Base-by-base conservation (phyloP, 495 filamentous ascomycete species). In the Tuber umbilicatum region DNA sequence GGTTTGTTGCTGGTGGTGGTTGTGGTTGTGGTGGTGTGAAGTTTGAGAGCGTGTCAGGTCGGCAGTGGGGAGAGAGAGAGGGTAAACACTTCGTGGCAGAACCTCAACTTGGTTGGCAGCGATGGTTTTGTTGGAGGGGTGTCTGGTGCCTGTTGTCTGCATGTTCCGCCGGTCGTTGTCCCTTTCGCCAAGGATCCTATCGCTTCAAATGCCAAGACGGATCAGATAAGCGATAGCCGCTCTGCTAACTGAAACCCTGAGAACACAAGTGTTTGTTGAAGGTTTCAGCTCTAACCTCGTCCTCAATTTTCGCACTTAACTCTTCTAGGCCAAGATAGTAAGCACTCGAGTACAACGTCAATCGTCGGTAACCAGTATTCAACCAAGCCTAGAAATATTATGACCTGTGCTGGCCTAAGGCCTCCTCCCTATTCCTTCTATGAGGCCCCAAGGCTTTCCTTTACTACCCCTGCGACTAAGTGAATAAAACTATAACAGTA, bases 31-130 rank as follows among this genome's bases (percentile, higher is more conserved):
- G 55, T 64, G 55, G 55, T 64, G 55, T 64, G 55, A 64, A 64
- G n/a, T 64, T 31, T 64, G 55, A 64, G 55, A 64, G 55, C 55
- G 55, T 64, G 55, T 64, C 55, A 64, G 31, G 55, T 64, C 55
- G 55, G n/a, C 55, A 64, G 55, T 64, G 55, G 55, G 55, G 55
- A 31, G 12, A 31, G n/a, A 64, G 45, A 23, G 55, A 31, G 47
- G 1, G 55, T 64, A 64, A 64, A 64, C 55, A 64, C 55, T 64
- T 64, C 55, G 55, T 64, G 55, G 55, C 55, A 64, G 55, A 31
- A 64, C 55, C n/a, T 64, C 55, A 31, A 64, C 55, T 64, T 31
- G 55, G 55, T 64, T 64, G 55, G n/a, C 27, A 64, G 55, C n/a
- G 55, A 64, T 64, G 55, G 55, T 16, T 64, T 64, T 64, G 55